These are phyloP conservation scores for Trichoderma asperellum DNA, from an alignment of 2,329 filamentous ascomycete species.

Conservation along the genomic window DNA sequence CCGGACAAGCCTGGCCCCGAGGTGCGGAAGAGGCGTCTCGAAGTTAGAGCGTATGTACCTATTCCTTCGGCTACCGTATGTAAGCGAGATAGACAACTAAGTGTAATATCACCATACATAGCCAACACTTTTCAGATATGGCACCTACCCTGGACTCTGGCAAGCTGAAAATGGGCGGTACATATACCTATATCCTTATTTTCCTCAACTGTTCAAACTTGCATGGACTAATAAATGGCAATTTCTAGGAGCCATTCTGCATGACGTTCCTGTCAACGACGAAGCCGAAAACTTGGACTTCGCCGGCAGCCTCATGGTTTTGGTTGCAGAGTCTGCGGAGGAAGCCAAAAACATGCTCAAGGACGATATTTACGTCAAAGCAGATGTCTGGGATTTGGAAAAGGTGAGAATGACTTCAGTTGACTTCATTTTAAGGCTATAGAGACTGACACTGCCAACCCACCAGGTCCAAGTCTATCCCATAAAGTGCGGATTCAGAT, in stretches of 20 bases:
- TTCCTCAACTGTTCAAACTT: neutral
- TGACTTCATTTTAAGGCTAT: neutral
- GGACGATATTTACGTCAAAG: constrained; percentile 72
- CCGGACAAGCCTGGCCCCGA: constrained; percentile 68
- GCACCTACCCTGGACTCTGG: constrained; percentile 58
- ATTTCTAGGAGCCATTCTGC: constrained; percentile 65
- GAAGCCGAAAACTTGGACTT: constrained; percentile 65
- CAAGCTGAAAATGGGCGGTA: constrained; percentile 67
- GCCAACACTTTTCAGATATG: constrained; percentile 60
- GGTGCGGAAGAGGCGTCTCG: constrained; percentile 62
- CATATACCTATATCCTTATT: constrained; percentile 33
- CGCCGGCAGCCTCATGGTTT: constrained; percentile 72
- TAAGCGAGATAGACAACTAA: neutral
- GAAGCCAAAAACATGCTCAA: constrained; percentile 69
- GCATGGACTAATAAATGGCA: neutral
- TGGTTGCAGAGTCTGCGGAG: constrained; percentile 67
- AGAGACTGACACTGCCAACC: neutral
- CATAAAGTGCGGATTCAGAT: constrained; percentile 50
- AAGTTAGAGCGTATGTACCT: constrained; percentile 58
- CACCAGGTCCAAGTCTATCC: constrained; percentile 56
- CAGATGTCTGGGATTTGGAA: constrained; percentile 79
- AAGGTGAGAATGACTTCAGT: constrained; percentile 52
- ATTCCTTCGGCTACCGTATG: neutral
- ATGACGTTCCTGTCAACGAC: constrained; percentile 66
- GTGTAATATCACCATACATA: neutral